Conservation (phyloP, 768 basidiomycete species). For the Amanita rubescens region DNA sequence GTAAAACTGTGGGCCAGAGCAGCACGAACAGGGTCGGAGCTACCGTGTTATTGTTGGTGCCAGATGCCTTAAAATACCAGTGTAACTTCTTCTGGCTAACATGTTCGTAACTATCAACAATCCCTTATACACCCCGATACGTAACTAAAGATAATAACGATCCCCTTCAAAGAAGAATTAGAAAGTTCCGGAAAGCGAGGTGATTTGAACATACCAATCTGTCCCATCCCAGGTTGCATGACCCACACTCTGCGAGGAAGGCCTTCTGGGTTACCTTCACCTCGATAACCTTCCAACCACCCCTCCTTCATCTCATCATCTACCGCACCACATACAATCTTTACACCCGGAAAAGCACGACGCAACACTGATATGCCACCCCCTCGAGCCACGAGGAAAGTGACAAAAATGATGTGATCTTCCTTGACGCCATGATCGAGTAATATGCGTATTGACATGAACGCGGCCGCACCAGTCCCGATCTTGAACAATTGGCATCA, state of each 20-base stretch:
- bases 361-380: slow-evolving; percentile 76
- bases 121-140: neutral
- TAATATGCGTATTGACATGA: slow-evolving; percentile 92
- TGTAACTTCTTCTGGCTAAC: too few species aligned
- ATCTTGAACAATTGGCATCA: slow-evolving; percentile 42
- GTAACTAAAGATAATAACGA: slow-evolving; percentile 29
- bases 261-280: slow-evolving; percentile 39
- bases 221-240: slow-evolving; percentile 84
- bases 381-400: slow-evolving; percentile 78
- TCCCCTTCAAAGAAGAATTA: slow-evolving; percentile 22
- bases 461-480: slow-evolving; percentile 85
- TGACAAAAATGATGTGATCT: slow-evolving; percentile 82
- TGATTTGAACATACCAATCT: slow-evolving; percentile 54
- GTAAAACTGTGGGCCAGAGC: too few species aligned
- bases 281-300: slow-evolving; percentile 55
- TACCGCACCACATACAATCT: slow-evolving; percentile 77
- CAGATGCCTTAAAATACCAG: too few species aligned
- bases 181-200: neutral
- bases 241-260: slow-evolving; percentile 68
- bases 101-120: too few species aligned
- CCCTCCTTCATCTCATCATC: slow-evolving; percentile 73
- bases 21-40: too few species aligned
- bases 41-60: too few species aligned
- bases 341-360: slow-evolving; percentile 78
- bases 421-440: slow-evolving; percentile 88